A percentile compares a stretch with the other conserved stretches of the same genome.
Evolutionary conservation across 768 basidiomycete species (phyloP).

Genomic region (Pleurotus giganteus): DNA sequence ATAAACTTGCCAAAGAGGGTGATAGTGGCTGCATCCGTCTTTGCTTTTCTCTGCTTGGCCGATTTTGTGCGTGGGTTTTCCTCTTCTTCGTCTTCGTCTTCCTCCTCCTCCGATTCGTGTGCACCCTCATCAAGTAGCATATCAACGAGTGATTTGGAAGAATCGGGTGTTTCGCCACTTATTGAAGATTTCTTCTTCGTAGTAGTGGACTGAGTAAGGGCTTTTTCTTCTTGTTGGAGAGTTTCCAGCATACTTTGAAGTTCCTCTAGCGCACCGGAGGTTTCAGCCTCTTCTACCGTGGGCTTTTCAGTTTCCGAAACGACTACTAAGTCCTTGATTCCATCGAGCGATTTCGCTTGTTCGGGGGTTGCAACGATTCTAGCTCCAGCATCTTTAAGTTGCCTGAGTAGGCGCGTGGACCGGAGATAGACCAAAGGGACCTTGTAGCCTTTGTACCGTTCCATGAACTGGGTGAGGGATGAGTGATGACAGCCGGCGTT

Average conservation of each 20-base stretch:
- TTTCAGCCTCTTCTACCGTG: conserved; percentile 29
- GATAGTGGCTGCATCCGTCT: conserved; percentile 20
- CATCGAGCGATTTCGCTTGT: conserved; percentile 4
- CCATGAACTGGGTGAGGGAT: conserved; percentile 50
- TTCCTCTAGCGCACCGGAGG: conserved; percentile 1
- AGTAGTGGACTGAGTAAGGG: background rate
- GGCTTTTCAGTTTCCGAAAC: conserved; percentile 13
- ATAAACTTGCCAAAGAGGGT: conserved; percentile 62
- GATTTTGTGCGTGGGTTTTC: conserved; percentile 9
- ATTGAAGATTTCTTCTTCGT: background rate
- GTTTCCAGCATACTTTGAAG: conserved; percentile 6
- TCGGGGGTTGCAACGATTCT: conserved; percentile 34
- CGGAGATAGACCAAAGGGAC: conserved; percentile 55
- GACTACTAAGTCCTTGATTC: conserved; percentile 8
- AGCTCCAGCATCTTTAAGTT: conserved; percentile 42
- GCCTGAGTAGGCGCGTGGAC: conserved; percentile 31
- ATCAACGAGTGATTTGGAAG: conserved; percentile 6
- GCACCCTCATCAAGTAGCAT: conserved; percentile 9
- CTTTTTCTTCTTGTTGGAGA: conserved; percentile 2
- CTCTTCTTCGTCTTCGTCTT: conserved; percentile 13
- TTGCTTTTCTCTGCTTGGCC: conserved; percentile 18
- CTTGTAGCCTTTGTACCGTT: conserved; percentile 74
- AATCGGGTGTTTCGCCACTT: background rate
- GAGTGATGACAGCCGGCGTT: conserved; percentile 4
- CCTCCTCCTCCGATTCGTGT: background rate